Evolutionary conservation across 78 protist genomes (phyloP).

Genomic region (Dictyostelium purpureum): DNA sequence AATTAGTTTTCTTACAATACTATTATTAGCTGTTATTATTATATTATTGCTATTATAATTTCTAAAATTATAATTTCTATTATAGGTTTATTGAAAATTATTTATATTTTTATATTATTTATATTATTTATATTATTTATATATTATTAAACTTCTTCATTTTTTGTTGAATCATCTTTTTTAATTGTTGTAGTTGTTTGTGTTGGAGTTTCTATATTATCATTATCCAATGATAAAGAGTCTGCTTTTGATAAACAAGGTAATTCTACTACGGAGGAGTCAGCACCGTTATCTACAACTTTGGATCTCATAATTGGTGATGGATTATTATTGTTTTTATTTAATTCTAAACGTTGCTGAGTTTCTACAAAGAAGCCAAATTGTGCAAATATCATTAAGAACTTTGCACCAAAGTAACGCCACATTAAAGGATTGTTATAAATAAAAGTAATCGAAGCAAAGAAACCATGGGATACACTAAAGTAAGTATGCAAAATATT

Average conservation of each 20-base stretch:
- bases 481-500: slow-evolving; percentile 53
- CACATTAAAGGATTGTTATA: slow-evolving; percentile 75
- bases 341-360: slow-evolving; percentile 3
- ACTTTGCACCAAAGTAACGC: slow-evolving; percentile 34
- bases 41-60: no score
- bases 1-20: no score
- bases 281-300: background rate
- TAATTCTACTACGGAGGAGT: background rate
- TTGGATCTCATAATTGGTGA: slow-evolving; percentile 36
- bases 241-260: slow-evolving; percentile 6
- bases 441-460: slow-evolving; percentile 16
- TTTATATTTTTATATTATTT: no score
- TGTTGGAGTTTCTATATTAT: background rate
- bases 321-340: slow-evolving; percentile 58
- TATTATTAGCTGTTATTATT: no score
- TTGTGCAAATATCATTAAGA: background rate
- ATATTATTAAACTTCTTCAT: no score
- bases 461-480: slow-evolving; percentile 48
- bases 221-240: background rate
- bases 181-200: no score
- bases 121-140: no score
- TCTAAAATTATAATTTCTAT: no score
- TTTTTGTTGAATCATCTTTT: no score
- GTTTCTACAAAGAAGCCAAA: slow-evolving; percentile 49
- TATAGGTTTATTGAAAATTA: no score